A percentile compares a stretch with the other conserved stretches of the same genome.
Conservation (phyloP, 2,329 filamentous ascomycete species). For the Calonectria montana region DNA sequence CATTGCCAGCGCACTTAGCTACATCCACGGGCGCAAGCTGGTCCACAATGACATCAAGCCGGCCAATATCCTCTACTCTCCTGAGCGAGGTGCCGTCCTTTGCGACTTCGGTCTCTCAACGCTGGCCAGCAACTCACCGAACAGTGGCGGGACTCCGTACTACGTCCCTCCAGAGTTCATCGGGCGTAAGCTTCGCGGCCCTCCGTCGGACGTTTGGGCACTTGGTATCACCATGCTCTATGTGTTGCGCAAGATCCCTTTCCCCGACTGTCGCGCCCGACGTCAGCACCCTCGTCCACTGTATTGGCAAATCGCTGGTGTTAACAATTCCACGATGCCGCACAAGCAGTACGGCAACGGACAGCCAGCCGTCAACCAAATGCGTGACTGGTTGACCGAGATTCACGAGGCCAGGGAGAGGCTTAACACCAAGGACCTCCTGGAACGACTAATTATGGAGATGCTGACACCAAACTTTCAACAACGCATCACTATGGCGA, state of each 20-base stretch:
- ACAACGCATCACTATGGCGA: conserved; percentile 66
- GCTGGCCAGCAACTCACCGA: conserved; percentile 56
- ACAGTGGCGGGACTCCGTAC: conserved; percentile 69
- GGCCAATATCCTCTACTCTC: conserved; percentile 70
- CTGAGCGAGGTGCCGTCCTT: conserved; percentile 67
- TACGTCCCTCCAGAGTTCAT: conserved; percentile 73
- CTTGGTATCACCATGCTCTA: conserved; percentile 72
- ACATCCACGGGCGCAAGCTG: conserved; percentile 64
- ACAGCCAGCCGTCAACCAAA: conserved; percentile 59
- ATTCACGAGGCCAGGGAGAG: conserved; percentile 60
- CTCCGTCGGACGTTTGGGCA: conserved; percentile 69
- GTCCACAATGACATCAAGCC: conserved; percentile 74
- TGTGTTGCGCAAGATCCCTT: conserved; percentile 64
- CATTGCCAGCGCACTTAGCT: conserved; percentile 65
- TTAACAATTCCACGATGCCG: conserved; percentile 55
- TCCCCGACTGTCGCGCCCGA: conserved; percentile 63
- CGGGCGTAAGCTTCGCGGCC: conserved; percentile 63
- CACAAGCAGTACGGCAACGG: conserved; percentile 51
- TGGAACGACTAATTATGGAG: conserved; percentile 64
- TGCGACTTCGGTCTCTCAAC: conserved; percentile 71
- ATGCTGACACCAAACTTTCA: conserved; percentile 65
- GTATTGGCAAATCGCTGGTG: conserved; percentile 69
- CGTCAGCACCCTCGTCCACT: conserved; percentile 61
- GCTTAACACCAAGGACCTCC: conserved; percentile 58
- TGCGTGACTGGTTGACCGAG: conserved; percentile 68